A percentile compares a stretch with the other conserved stretches of the same genome.
Conservation (phyloP, 1,139 yeast genomes). For the Geotrichum klebahnii region DNA sequence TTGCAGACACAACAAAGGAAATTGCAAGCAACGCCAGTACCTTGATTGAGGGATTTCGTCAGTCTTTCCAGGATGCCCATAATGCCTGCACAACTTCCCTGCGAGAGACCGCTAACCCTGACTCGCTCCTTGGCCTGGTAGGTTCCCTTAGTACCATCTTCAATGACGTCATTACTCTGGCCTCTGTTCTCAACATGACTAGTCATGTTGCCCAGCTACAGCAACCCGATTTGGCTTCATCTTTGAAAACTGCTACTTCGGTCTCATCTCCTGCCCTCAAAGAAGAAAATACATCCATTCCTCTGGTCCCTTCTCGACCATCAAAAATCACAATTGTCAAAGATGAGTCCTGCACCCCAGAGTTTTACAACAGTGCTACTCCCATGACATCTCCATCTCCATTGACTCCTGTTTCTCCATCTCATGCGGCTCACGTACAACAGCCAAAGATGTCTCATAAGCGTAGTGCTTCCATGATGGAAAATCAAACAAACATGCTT, state of each 20-base stretch:
- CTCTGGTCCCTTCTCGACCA: not conserved
- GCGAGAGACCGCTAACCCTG: too few species aligned
- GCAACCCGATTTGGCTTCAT: not conserved
- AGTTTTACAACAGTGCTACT: slow-evolving; percentile 8
- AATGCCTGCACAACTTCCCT: not conserved
- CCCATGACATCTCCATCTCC: slow-evolving; percentile 11
- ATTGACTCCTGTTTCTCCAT: slow-evolving; percentile 4
- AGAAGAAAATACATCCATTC: not conserved
- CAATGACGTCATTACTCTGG: slow-evolving; percentile 13
- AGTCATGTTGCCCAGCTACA: slow-evolving; percentile 15
- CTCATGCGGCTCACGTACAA: too few species aligned
- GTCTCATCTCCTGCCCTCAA: not conserved
- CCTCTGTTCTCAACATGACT: slow-evolving; percentile 17
- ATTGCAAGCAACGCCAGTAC: slow-evolving; percentile 18
- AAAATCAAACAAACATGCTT: not conserved
- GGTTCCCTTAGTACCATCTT: slow-evolving; percentile 7
- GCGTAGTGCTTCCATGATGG: not conserved
- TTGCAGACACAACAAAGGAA: slow-evolving; percentile 14
- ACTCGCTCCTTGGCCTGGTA: too few species aligned
- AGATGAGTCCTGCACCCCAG: not conserved
- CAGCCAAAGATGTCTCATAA: not conserved
- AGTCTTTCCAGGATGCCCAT: not conserved
- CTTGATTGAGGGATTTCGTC: slow-evolving; percentile 14
- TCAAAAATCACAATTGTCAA: not conserved
- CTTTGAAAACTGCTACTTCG: not conserved